Conservation (phyloP, 192 early-diverging fungal genomes). For the Radiomyces spectabilis region DNA sequence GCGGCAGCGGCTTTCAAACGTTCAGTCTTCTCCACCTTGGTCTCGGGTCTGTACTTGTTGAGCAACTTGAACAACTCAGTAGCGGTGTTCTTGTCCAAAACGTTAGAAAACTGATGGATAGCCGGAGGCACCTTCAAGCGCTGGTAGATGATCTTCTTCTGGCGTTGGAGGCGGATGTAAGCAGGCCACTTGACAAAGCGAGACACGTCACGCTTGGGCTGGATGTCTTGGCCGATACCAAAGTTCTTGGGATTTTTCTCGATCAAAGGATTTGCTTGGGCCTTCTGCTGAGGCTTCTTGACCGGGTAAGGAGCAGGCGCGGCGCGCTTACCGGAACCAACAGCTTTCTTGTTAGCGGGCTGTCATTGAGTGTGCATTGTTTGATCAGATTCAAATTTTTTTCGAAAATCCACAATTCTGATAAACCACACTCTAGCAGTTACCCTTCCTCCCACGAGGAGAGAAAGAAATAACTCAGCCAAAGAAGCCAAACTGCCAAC, state of each 20-base stretch:
- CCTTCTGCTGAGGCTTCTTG: slow-evolving; percentile 20
- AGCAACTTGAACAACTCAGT: slow-evolving; percentile 96
- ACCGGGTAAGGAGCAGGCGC: slow-evolving; percentile 76
- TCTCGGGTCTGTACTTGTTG: slow-evolving; percentile 99
- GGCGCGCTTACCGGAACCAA: slow-evolving; percentile 64
- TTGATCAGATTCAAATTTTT: slow-evolving; percentile 12
- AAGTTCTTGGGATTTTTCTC: slow-evolving; percentile 93
- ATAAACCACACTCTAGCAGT: not conserved
- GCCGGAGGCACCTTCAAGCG: slow-evolving; percentile 99
- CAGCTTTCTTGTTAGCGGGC: slow-evolving; percentile 40
- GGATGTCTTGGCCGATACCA: slow-evolving; percentile 94
- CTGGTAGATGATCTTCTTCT: slow-evolving; percentile 94
- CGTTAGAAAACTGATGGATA: slow-evolving; percentile 99
- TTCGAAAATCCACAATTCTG: not conserved
- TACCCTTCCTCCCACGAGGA: no score
- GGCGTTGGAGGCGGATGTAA: slow-evolving; percentile 98
- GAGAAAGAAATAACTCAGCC: no score
- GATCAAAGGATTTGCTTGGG: slow-evolving; percentile 75
- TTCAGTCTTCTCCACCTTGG: slow-evolving; percentile 90
- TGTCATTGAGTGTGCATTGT: slow-evolving; percentile 7
- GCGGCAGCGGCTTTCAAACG: slow-evolving; percentile 86
- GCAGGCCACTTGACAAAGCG: slow-evolving; percentile 99
- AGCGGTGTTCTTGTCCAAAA: slow-evolving; percentile 97
- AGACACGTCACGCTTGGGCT: slow-evolving; percentile 89
- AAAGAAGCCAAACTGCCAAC: no score